Conservation (phyloP, 2,329 filamentous ascomycete species). For the Verticillium longisporum region DNA sequence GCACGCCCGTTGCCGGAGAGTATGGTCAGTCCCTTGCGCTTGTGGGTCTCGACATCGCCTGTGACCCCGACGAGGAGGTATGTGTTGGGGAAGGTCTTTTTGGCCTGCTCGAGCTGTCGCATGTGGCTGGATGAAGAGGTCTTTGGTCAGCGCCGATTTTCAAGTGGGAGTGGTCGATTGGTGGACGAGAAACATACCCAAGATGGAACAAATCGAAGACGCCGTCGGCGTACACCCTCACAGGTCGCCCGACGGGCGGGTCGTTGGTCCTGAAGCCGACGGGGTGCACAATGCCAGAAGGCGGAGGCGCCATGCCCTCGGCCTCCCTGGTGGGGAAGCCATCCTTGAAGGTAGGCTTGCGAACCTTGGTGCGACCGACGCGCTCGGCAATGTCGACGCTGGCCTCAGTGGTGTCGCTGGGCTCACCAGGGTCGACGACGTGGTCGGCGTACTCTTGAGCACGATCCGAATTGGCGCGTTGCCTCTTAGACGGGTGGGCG, state of each 20-base stretch:
- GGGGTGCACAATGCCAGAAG: slow-evolving; percentile 75
- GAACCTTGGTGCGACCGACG: slow-evolving; percentile 43
- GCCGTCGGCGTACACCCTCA: slow-evolving; percentile 95
- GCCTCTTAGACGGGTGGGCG: slow-evolving; percentile 66
- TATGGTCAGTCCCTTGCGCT: slow-evolving; percentile 90
- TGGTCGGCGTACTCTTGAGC: slow-evolving; percentile 35
- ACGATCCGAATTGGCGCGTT: slow-evolving; percentile 59
- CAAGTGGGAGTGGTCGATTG: neutral
- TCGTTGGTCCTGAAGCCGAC: slow-evolving; percentile 88
- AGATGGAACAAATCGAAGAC: slow-evolving; percentile 98
- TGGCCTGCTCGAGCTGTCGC: slow-evolving; percentile 96
- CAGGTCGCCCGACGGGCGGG: slow-evolving; percentile 70
- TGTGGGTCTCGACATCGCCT: slow-evolving; percentile 89
- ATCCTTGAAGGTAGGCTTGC: slow-evolving; percentile 38
- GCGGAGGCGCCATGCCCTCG: slow-evolving; percentile 61
- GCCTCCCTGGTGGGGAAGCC: slow-evolving; percentile 30
- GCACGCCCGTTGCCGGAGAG: slow-evolving; percentile 87
- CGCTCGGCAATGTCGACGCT: slow-evolving; percentile 61
- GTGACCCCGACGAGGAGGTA: slow-evolving; percentile 94
- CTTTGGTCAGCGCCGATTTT: slow-evolving; percentile 1
- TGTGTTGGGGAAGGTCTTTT: slow-evolving; percentile 88
- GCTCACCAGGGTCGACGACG: slow-evolving; percentile 57
- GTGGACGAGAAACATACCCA: slow-evolving; percentile 53
- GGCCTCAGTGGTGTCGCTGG: slow-evolving; percentile 61
- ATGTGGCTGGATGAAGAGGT: slow-evolving; percentile 63